Percentiles rank a stretch among this genome's conserved stretches.
These are phyloP conservation scores for Scleromitrula shiraiana DNA, from an alignment of 2,329 filamentous ascomycete species.

Conservation along the genomic window DNA sequence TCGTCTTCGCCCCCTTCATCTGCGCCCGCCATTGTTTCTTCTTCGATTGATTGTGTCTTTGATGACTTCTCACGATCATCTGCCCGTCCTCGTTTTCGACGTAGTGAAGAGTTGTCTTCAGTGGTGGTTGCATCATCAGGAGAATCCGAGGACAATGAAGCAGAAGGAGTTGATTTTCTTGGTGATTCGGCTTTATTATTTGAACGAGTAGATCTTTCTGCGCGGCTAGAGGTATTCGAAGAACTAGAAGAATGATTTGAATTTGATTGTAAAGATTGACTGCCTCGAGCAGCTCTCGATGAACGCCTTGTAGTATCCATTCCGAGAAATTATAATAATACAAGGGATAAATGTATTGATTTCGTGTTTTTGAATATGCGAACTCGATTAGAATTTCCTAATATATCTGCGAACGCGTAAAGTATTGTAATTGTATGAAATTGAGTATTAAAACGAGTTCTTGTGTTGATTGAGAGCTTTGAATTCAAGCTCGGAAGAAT, in stretches of 20 bases:
- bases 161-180: conserved; percentile 66
- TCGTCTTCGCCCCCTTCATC: conserved; percentile 73
- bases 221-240: conserved; percentile 67
- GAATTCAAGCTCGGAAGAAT: conserved; percentile 8
- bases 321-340: conserved; percentile 22
- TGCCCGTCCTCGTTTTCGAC: conserved; percentile 65
- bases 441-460: conserved; percentile 12
- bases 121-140: conserved; percentile 48
- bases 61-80: conserved; percentile 26
- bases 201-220: conserved; percentile 65
- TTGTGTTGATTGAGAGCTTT: conserved; percentile 9
- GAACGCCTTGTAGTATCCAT: conserved; percentile 66
- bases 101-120: conserved; percentile 62
- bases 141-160: conserved; percentile 62
- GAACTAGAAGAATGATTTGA: conserved; percentile 72
- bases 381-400: background rate
- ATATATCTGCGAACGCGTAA: conserved; percentile 3
- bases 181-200: conserved; percentile 66
- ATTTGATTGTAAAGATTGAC: conserved; percentile 59
- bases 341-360: conserved; percentile 1
- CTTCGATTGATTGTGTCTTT: conserved; percentile 43
- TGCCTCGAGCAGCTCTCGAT: conserved; percentile 81
- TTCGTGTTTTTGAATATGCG: background rate
- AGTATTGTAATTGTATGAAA: conserved; percentile 1
- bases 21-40: conserved; percentile 46